Percentiles rank a stretch among this genome's conserved stretches.
These are phyloP conservation scores for Chytriomyces confervae DNA, from an alignment of 192 early-diverging fungal genomes.

Conservation along the genomic window DNA sequence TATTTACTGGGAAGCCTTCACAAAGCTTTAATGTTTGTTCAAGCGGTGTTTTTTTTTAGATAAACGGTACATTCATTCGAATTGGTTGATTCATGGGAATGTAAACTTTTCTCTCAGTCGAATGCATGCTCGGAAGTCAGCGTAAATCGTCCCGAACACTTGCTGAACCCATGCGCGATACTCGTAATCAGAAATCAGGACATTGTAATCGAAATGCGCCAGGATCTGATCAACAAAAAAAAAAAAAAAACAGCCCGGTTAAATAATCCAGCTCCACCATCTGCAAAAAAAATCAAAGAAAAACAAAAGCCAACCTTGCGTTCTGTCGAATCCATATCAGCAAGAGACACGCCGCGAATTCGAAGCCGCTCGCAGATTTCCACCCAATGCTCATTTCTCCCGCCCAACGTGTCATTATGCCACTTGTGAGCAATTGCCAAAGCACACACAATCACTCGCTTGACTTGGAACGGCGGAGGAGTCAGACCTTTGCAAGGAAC, in stretches of 20 bases:
- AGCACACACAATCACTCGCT: neutral
- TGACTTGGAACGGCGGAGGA: neutral
- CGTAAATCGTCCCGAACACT: neutral
- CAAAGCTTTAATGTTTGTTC: neutral
- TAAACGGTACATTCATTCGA: neutral
- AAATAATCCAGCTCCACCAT: neutral
- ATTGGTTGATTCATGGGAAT: neutral
- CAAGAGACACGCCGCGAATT: neutral
- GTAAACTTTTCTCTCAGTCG: neutral
- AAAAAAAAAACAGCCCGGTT: too few species aligned
- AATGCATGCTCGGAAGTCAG: neutral
- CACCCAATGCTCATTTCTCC: too few species aligned
- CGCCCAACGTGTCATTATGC: neutral
- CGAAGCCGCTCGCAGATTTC: neutral
- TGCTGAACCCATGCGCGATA: neutral
- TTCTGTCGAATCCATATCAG: neutral
- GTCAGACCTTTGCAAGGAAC: too few species aligned
- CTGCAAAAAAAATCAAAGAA: neutral
- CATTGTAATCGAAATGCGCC: neutral
- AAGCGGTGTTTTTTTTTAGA: neutral
- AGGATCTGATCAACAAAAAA: neutral
- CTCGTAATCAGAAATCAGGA: neutral
- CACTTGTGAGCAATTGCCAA: neutral
- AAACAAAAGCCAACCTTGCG: neutral
- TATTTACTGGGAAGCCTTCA: constrained; percentile 66